Conservation (phyloP, 495 filamentous ascomycete species). For the Tuber umbilicatum region DNA sequence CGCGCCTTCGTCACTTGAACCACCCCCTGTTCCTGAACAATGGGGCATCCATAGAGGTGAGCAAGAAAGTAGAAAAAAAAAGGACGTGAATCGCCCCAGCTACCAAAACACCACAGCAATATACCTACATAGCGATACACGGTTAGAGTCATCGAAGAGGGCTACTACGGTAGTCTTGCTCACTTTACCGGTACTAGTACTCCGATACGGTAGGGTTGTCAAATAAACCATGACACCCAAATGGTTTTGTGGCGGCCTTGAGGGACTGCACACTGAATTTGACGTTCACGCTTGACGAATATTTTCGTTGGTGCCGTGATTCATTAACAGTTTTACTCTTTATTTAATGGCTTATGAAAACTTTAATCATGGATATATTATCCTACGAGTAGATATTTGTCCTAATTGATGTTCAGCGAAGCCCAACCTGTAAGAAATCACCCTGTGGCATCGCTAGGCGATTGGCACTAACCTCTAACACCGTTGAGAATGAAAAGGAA, state of each 20-base stretch:
- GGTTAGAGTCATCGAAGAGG: too few relatives aligned
- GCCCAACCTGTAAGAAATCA: background rate
- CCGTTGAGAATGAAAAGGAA: background rate
- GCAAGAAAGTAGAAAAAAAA: too few relatives aligned
- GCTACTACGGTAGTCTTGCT: too few relatives aligned
- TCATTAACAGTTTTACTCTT: background rate
- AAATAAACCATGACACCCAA: background rate
- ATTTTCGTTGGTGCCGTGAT: background rate
- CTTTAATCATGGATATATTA: background rate
- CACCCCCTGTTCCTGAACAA: too few relatives aligned
- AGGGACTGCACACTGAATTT: background rate
- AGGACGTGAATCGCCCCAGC: too few relatives aligned
- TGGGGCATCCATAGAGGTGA: too few relatives aligned
- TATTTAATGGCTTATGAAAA: background rate
- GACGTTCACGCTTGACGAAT: background rate
- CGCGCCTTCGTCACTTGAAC: too few relatives aligned
- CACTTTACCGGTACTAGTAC: too few relatives aligned
- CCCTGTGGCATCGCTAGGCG: background rate
- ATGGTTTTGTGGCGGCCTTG: background rate
- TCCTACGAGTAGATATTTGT: background rate
- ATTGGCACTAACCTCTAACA: background rate
- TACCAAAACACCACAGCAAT: too few relatives aligned
- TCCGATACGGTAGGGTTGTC: too few relatives aligned
- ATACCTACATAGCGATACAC: too few relatives aligned
- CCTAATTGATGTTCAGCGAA: background rate